A percentile compares a stretch with the other conserved stretches of the same genome.
phyloP scores from a whole-genome alignment of 2,329 filamentous ascomycete species.

The Colletotrichum sp. region DNA sequence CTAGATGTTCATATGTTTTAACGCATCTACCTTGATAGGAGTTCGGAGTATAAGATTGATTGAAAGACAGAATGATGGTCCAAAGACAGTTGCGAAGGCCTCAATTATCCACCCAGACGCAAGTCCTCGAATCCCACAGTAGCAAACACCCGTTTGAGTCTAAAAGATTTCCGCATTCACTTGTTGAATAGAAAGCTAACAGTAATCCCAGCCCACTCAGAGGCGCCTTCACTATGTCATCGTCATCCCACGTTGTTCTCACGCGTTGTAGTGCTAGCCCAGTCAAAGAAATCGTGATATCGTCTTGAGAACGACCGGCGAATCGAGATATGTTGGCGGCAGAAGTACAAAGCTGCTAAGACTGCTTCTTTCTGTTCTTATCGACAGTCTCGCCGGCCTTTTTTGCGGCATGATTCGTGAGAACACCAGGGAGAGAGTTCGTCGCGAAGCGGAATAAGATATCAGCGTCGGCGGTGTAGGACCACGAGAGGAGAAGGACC shows the following conservation, averaged over 20 bases:
- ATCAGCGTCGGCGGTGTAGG: not conserved
- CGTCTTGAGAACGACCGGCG: not conserved
- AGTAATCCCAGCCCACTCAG: not conserved
- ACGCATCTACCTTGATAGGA: not conserved
- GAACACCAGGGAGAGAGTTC: not conserved
- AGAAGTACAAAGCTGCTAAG: not conserved
- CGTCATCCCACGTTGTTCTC: not conserved
- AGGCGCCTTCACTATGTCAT: not conserved
- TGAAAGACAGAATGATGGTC: not conserved
- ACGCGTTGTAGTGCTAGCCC: not conserved
- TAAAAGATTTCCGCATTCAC: not conserved
- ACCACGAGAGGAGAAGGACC: not conserved
- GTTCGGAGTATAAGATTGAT: not conserved
- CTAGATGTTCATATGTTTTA: not conserved
- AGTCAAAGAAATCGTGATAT: not conserved
- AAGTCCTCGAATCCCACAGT: not conserved
- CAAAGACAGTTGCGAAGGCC: not conserved
- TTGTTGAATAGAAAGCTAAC: not conserved
- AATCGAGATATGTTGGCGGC: not conserved
- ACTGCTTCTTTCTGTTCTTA: not conserved
- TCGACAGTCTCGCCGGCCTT: not conserved
- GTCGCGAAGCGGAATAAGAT: not conserved
- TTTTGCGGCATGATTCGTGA: not conserved
- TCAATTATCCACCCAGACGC: not conserved
- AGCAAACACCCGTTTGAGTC: not conserved